Evolutionary conservation across 2,329 filamentous ascomycete genomes (phyloP).

Genomic region (Aureobasidium sp.): DNA sequence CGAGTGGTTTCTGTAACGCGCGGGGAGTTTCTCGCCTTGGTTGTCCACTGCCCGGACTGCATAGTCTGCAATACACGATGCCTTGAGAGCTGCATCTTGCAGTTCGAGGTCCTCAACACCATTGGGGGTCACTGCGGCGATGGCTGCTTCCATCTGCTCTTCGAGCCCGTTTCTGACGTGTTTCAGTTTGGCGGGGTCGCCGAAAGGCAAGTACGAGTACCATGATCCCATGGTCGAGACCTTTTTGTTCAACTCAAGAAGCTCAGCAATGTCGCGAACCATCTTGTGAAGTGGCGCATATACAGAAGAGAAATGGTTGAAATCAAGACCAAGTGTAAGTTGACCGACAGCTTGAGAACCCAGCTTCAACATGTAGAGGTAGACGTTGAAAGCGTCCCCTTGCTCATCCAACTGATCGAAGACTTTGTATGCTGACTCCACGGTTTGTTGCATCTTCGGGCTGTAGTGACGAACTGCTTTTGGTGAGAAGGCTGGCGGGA

Average conservation of each 20-base stretch:
- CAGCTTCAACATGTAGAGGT: constrained; percentile 45
- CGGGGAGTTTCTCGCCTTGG: constrained; percentile 49
- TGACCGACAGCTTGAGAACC: constrained; percentile 39
- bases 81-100: constrained; percentile 32
- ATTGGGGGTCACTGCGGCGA: constrained; percentile 30
- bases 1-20: constrained; percentile 33
- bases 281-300: constrained; percentile 47
- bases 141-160: constrained; percentile 33
- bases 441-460: constrained; percentile 50
- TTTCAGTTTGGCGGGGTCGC: constrained; percentile 43
- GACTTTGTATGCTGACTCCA: constrained; percentile 44
- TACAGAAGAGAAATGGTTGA: constrained; percentile 36
- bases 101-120: constrained; percentile 30
- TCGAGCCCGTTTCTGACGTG: constrained; percentile 30
- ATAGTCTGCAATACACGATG: constrained; percentile 41
- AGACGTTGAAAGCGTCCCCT: constrained; percentile 41
- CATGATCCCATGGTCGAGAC: constrained; percentile 48
- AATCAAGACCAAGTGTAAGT: constrained; percentile 38
- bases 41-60: constrained; percentile 46
- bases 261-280: constrained; percentile 44
- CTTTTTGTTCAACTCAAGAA: constrained; percentile 53
- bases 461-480: constrained; percentile 56
- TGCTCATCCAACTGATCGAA: constrained; percentile 44
- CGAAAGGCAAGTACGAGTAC: constrained; percentile 53
- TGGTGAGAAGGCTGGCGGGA: constrained; percentile 52